Evolutionary conservation across 345 rosid species (phyloP), one percentile per base, ranked within the genome.

Genomic region (Eucalyptus paniculata): DNA sequence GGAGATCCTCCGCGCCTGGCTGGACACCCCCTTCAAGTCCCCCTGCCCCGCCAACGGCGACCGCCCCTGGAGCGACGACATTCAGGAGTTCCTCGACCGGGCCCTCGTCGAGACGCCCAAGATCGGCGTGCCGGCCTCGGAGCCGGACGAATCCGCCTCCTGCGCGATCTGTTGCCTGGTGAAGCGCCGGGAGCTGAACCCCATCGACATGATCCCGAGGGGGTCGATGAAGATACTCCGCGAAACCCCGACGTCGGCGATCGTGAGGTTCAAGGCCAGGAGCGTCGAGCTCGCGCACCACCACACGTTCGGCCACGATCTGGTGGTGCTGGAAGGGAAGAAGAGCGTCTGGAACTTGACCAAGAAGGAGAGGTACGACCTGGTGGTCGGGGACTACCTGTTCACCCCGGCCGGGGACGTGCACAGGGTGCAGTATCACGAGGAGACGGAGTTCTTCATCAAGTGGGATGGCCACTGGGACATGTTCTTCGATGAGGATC

Each of bases 381-480:
- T 97, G 87, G 91, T 67, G 86, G 95, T 89, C 32, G 98, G 97
- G 1, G 99, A 97, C 92, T 97, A 97, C 89, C 56, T 97, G 90
- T 96, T 94, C 87, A 97, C 98, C 3, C 99, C 98, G 2, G 96
- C 94, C 10, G 96, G 97, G 42, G 98, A 97, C 86, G 96, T 97
- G 90, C 98, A 97, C 16, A 91, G 98, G 89, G 99, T 97, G 86
- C 94, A 94, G 94, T 97, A 97, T 92, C 92, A 94, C 53, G 97
- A 97, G 92, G 99, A 97, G 53, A 96, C 99, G 0, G 97, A 97
- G 93, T 96, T 97, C 90, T 97, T 97, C 89, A 94, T 97, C 90
- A 95, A 96, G 91, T 97, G 99, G 99, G 99, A 97, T 88, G 99
- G 99, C 23, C 93, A 91, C 34, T 95, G 99, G 98, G 99, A 97